Percentiles rank a stretch among this genome's conserved stretches.
Evolutionary conservation across 345 rosid species (phyloP).

Genomic region (Eucalyptus melliodora): DNA sequence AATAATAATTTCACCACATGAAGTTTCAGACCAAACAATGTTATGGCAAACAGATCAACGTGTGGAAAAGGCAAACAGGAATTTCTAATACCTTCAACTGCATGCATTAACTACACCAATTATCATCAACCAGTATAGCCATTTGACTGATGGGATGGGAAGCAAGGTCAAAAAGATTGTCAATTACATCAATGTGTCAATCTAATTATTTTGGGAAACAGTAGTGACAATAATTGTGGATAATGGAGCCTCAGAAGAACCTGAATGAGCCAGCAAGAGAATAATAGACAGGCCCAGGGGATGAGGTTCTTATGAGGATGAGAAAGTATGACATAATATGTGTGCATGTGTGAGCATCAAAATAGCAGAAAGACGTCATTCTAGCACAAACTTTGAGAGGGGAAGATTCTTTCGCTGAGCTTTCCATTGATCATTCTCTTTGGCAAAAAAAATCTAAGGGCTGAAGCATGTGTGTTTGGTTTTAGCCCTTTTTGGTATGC

Average conservation of each 20-base stretch:
- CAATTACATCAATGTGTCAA: background rate
- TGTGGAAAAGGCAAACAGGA: background rate
- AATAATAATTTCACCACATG: background rate
- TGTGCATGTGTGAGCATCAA: background rate
- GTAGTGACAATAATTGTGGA: background rate
- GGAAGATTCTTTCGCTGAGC: background rate
- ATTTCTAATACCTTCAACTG: background rate
- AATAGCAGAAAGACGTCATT: background rate
- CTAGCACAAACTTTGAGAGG: background rate
- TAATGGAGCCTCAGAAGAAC: background rate
- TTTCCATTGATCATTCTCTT: background rate
- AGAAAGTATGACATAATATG: background rate
- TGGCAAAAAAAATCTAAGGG: background rate
- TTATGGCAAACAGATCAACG: background rate
- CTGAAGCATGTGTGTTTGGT: background rate
- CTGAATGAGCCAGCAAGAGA: background rate
- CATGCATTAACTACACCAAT: background rate
- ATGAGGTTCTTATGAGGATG: background rate
- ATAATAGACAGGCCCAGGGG: background rate
- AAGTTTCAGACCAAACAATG: background rate
- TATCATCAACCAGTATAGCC: background rate
- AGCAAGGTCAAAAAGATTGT: background rate
- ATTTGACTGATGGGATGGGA: background rate
- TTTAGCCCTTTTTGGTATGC: background rate
- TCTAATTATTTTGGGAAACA: background rate